Base-by-base conservation (phyloP, 2,329 filamentous ascomycete species). In the Exophiala bonariae region DNA sequence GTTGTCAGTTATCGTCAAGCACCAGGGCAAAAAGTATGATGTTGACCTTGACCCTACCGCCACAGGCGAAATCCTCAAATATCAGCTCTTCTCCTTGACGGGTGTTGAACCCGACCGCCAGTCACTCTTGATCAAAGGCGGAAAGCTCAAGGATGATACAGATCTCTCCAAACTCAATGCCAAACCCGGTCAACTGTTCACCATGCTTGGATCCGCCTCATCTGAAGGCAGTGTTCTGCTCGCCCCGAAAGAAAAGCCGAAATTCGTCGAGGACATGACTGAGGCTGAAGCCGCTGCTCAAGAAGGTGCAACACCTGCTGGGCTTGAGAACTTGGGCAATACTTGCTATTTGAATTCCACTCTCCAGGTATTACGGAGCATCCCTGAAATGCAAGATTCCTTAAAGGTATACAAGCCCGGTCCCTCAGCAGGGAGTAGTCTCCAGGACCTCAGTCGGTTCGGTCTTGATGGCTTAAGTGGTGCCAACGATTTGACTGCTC, bases 281-380 rank as follows among this genome's bases (percentile, higher is more conserved):
- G 91, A 95, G 66, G 91, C 90, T 22, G 92, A 97, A 68, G 82
- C 84, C 42, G 92, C 93, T 17, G 83, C 84, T 67, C 81, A 86
- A 64, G 86, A 85, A 50, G 90, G 89, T 49, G 91, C 91, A 38
- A 92, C 80, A 36, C 93, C 95, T 2, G 87, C 91, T 47, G 93
- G 93, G 37, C 74, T 99, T 52, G 80, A 87, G 66, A 99, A 99
- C 64, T 75, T 96, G 52, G 93, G 95, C 59, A 99, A 99, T 70
- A 99, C 95, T 3, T 99, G 93, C 75, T 99, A 99, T 67, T 83
- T 97, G 63, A 99, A 99, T 76, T 93, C 93, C 40, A 96, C 92
- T 0, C 77, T 99, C n/a, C 95, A 99, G 68, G 86, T 89, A 3
- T 75, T 99, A 57, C 84, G 88, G 53, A 80, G 86, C 43, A 89